Conservation (phyloP, 495 filamentous ascomycete genomes). For the Filosporella fistucella region DNA sequence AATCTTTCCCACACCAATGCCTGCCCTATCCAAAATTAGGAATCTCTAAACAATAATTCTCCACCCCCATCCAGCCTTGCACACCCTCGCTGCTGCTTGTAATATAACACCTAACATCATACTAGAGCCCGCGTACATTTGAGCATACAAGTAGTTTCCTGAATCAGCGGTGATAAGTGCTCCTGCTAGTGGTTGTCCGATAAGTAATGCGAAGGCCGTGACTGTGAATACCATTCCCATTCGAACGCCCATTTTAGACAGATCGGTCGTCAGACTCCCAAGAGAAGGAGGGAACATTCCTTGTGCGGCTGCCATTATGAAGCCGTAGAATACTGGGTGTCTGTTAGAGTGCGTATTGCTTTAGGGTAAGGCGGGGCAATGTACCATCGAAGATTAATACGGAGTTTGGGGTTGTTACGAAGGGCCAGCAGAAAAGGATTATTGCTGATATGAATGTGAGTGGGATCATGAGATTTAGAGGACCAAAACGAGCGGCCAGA, state of each 20-base stretch:
- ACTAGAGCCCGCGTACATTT: slow-evolving; percentile 48
- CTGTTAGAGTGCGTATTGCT: background rate
- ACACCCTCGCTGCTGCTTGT: slow-evolving; percentile 5
- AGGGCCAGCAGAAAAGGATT: slow-evolving; percentile 56
- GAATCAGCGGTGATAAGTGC: slow-evolving; percentile 43
- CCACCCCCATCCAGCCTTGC: slow-evolving; percentile 4
- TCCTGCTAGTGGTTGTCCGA: slow-evolving; percentile 70
- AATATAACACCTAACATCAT: slow-evolving; percentile 25
- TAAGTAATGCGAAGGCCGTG: slow-evolving; percentile 64
- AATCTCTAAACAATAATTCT: background rate
- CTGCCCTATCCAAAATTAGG: too few relatives aligned
- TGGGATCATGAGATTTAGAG: slow-evolving; percentile 57
- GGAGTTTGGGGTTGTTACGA: slow-evolving; percentile 37
- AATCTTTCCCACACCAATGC: too few relatives aligned
- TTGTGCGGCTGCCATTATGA: slow-evolving; percentile 61
- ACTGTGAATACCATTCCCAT: slow-evolving; percentile 74
- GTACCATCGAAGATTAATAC: slow-evolving; percentile 51
- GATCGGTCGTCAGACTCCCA: slow-evolving; percentile 55
- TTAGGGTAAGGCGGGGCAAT: background rate
- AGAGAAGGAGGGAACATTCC: slow-evolving; percentile 58
- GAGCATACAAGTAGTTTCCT: slow-evolving; percentile 51
- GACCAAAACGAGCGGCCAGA: slow-evolving; percentile 56
- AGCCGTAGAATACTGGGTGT: slow-evolving; percentile 43
- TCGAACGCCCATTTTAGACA: slow-evolving; percentile 62
- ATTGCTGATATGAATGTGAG: slow-evolving; percentile 44